phyloP scores from a whole-genome alignment of 75 land plant genomes.

The Sequoia sempervirens region DNA sequence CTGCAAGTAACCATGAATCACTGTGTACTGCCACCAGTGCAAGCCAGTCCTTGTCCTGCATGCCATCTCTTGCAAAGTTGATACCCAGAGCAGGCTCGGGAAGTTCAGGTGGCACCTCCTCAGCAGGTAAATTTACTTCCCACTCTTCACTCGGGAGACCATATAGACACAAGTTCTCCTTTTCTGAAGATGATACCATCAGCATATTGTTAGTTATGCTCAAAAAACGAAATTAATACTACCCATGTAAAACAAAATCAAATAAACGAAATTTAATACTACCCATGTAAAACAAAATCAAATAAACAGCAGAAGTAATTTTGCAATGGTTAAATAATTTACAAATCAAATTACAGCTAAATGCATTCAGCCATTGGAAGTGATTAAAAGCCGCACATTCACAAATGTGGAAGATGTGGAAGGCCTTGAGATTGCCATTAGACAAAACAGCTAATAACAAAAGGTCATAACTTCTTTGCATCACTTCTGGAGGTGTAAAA shows the following conservation, averaged over 20 bases:
- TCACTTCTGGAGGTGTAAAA: background rate
- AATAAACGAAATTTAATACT: background rate
- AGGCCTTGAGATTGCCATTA: background rate
- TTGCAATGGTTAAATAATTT: background rate
- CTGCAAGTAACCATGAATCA: slow-evolving; percentile 71
- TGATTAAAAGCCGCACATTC: background rate
- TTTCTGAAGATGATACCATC: slow-evolving; percentile 32
- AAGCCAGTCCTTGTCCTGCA: slow-evolving; percentile 67
- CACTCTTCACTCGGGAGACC: slow-evolving; percentile 60
- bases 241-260: too few species aligned
- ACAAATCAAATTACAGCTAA: background rate
- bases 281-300: background rate
- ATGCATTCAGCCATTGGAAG: background rate
- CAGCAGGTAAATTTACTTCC: slow-evolving; percentile 71
- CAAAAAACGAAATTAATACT: too few species aligned
- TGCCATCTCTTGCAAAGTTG: slow-evolving; percentile 73
- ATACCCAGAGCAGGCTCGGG: slow-evolving; percentile 74
- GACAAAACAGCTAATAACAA: background rate
- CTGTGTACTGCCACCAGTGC: slow-evolving; percentile 70
- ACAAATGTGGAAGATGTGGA: background rate
- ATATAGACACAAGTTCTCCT: slow-evolving; percentile 62
- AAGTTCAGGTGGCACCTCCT: slow-evolving; percentile 70
- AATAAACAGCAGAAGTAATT: background rate
- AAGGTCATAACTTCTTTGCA: background rate
- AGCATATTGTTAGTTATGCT: background rate